These are phyloP conservation scores for Penicillium sp. DNA, from an alignment of 2,329 filamentous ascomycete genomes.

Conservation along the genomic window DNA sequence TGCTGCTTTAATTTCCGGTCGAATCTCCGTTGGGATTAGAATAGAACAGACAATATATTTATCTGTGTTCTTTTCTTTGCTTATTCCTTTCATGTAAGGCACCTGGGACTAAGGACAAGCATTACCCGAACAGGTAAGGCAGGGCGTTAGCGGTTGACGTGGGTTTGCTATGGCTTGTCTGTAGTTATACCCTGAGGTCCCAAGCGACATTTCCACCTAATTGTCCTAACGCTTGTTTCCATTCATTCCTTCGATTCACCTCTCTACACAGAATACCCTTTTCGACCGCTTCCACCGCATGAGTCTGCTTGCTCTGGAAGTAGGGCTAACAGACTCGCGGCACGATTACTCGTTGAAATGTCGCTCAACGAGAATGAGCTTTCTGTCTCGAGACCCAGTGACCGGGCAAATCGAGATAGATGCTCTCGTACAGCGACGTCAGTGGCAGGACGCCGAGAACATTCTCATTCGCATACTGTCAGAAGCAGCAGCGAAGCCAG, in stretches of 20 bases:
- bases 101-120: background rate
- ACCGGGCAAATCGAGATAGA: constrained; percentile 13
- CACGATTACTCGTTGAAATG: constrained; percentile 12
- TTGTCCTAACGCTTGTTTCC: background rate
- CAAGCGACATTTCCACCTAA: background rate
- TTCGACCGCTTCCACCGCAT: background rate
- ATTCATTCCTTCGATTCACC: background rate
- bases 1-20: background rate
- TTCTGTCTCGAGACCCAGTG: constrained; percentile 13
- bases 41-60: background rate
- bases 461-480: constrained; percentile 9
- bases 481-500: background rate
- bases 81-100: background rate
- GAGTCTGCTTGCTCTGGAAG: constrained; percentile 6
- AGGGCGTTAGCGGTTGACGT: background rate
- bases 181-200: background rate
- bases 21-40: background rate
- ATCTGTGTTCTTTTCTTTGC: background rate
- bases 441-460: constrained; percentile 15
- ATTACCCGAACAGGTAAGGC: background rate
- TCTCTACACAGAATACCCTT: background rate
- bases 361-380: constrained; percentile 15
- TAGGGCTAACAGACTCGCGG: constrained; percentile 8
- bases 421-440: constrained; percentile 9
- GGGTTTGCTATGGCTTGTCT: background rate